Evolutionary conservation across 192 early-diverging fungal species (phyloP), one percentile per base, ranked within the genome.

Genomic region (Geranomyces michiganensis): DNA sequence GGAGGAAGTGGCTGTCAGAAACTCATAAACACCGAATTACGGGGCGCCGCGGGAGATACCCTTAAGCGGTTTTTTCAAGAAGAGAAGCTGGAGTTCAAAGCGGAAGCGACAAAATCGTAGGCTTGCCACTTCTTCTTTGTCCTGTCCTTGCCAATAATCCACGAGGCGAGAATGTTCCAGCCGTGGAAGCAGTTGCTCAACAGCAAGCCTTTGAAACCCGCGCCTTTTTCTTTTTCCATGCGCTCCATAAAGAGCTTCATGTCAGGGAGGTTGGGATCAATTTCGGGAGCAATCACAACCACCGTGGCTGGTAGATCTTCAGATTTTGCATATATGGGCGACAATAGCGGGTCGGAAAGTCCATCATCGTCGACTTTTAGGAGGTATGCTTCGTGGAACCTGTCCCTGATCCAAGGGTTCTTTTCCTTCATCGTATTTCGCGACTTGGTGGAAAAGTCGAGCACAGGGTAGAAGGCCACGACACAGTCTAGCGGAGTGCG

Each of bases 301-400:
- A 56, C 30, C 26, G 67, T 33, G 13, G 13, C 53, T 12, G 67
- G 67, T 10, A 68, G 55, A 4, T 26, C 55, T 10, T 19, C 10
- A 8, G 53, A 21, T 6, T 48, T 9, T 13, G 67, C 67, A 33
- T 68, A 68, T 4, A 68, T 22, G 5, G 67, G 67, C 24, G 67
- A 68, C 22, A 68, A 33, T 9, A 68, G 10, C 12, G 67, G 67
- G 30, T 68, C 53, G 6, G 15, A 32, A 7, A 68, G 53, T 15
- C 27, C 53, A 31, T 55, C 29, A 31, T 55, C 8, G 7, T 22
- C 51, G 6, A 32, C n/a, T 4, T 21, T 58, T 7, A 24, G 8
- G 9, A 68, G 53, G 27, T 68, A 68, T 30, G 67, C 67, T 26
- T 68, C 36, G 21, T 56, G 67, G 55, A 58, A 68, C 12, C 55